A percentile compares a stretch with the other conserved stretches of the same genome.
Evolutionary conservation across 345 rosid genomes (phyloP).

Genomic region (Carallia pectinifolia): DNA sequence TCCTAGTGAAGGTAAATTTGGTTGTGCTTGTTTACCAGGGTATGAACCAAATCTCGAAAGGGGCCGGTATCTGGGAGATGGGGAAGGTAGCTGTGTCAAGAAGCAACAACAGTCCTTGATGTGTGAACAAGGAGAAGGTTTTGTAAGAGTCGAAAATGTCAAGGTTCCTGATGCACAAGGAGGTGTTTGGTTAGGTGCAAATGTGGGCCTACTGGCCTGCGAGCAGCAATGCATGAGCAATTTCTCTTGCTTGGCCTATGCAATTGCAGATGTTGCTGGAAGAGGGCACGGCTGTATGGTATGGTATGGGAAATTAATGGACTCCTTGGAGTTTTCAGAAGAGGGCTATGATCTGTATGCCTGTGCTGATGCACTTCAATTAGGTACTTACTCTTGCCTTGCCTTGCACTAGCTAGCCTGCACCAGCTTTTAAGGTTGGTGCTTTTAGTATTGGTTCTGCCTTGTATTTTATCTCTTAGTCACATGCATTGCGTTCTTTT

Average conservation of each 20-base stretch:
- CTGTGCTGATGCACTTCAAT: slow-evolving; percentile 42
- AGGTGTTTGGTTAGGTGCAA: slow-evolving; percentile 33
- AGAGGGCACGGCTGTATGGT: slow-evolving; percentile 53
- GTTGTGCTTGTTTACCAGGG: slow-evolving; percentile 63
- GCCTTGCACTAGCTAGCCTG: not conserved
- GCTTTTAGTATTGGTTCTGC: not conserved
- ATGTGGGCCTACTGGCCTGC: slow-evolving; percentile 41
- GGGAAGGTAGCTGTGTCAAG: slow-evolving; percentile 49
- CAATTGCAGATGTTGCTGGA: slow-evolving; percentile 39
- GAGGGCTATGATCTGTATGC: slow-evolving; percentile 52
- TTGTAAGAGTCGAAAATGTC: slow-evolving; percentile 32
- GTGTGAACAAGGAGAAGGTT: slow-evolving; percentile 43
- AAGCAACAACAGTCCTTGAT: not conserved
- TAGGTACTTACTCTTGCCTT: slow-evolving; percentile 37
- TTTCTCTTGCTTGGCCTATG: slow-evolving; percentile 60
- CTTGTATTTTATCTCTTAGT: not conserved
- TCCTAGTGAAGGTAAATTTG: not conserved
- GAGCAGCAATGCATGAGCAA: slow-evolving; percentile 37
- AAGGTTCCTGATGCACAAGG: slow-evolving; percentile 43
- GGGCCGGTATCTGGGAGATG: slow-evolving; percentile 55
- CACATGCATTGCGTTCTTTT: not conserved
- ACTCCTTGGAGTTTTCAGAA: slow-evolving; percentile 34
- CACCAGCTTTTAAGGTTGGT: not conserved
- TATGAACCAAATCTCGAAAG: slow-evolving; percentile 47
- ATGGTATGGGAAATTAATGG: slow-evolving; percentile 49